A percentile compares a stretch with the other conserved stretches of the same genome.
These are phyloP conservation scores for Russula sp. DNA, from an alignment of 768 basidiomycete species.

Conservation along the genomic window DNA sequence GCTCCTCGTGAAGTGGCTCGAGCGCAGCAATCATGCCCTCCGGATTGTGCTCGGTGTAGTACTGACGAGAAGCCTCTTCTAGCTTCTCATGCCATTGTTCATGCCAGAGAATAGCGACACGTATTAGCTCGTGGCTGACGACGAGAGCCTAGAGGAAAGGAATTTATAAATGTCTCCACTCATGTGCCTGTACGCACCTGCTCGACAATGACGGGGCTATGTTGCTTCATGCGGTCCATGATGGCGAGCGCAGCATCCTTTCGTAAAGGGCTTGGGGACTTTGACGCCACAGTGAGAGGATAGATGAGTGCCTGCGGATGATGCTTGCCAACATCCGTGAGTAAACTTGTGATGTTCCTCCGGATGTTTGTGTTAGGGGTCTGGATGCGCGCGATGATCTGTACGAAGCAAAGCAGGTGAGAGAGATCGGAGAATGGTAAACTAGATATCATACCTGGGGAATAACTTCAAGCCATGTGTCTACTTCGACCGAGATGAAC, in stretches of 20 bases:
- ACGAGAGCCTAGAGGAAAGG: conserved; percentile 54
- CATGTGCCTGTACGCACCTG: conserved; percentile 45
- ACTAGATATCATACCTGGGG: conserved; percentile 61
- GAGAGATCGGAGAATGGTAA: not conserved
- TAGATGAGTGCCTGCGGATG: conserved; percentile 98
- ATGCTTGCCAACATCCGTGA: conserved; percentile 90
- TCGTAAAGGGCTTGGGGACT: conserved; percentile 81
- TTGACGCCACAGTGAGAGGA: conserved; percentile 90
- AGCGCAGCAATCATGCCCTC: conserved; percentile 93
- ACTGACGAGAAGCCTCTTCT: conserved; percentile 93
- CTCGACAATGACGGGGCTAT: conserved; percentile 78
- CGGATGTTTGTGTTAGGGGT: conserved; percentile 84
- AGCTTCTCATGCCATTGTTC: conserved; percentile 98
- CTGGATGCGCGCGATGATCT: conserved; percentile 99
- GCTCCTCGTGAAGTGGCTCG: conserved; percentile 86
- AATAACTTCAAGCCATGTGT: conserved; percentile 98
- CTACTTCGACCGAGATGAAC: conserved; percentile 84
- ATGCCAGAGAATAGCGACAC: conserved; percentile 97
- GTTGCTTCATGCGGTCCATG: conserved; percentile 91
- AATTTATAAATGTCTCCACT: not conserved
- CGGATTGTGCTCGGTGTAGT: conserved; percentile 95
- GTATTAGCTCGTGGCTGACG: conserved; percentile 91
- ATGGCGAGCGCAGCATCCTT: conserved; percentile 77
- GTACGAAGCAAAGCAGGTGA: conserved; percentile 3
- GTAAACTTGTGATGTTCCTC: conserved; percentile 77